These are phyloP conservation scores for Wickerhamomyces rabaulensis DNA, from an alignment of 805 yeast species.

Conservation along the genomic window DNA sequence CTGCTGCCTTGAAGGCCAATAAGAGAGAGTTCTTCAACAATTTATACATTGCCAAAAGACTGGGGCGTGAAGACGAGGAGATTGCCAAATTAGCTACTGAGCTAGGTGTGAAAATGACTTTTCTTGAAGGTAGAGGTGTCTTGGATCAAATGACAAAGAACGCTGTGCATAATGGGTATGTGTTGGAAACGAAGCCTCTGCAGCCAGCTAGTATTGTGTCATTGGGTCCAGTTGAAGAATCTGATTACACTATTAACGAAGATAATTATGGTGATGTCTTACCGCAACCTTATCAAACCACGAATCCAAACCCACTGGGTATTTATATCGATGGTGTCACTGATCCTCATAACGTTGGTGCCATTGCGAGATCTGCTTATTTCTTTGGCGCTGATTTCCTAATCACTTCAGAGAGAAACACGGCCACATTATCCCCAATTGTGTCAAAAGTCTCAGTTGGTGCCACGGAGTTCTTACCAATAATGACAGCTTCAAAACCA, in stretches of 20 bases:
- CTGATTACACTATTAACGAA: conserved; percentile 16
- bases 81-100: conserved; percentile 44
- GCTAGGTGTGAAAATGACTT: conserved; percentile 11
- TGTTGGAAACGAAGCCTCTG: conserved; percentile 59
- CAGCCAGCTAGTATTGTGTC: conserved; percentile 25
- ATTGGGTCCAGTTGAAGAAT: conserved; percentile 18
- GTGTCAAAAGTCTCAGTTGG: conserved; percentile 83
- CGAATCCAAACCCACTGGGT: conserved; percentile 54
- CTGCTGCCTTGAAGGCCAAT: conserved; percentile 57
- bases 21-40: conserved; percentile 49
- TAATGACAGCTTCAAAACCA: conserved; percentile 56
- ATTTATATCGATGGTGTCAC: conserved; percentile 72
- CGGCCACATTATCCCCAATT: conserved; percentile 71
- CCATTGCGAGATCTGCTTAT: conserved; percentile 72
- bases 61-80: conserved; percentile 24
- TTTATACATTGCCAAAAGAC: conserved; percentile 34
- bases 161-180: conserved; percentile 79
- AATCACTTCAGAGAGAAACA: conserved; percentile 60
- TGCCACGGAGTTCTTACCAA: conserved; percentile 67
- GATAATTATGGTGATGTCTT: conserved; percentile 24
- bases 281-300: conserved; percentile 13
- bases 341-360: conserved; percentile 88
- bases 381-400: conserved; percentile 80
- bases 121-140: conserved; percentile 33
- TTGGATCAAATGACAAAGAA: conserved; percentile 56